Evolutionary conservation across 441 rosid species (phyloP).

Genomic region (Croton setiger): DNA sequence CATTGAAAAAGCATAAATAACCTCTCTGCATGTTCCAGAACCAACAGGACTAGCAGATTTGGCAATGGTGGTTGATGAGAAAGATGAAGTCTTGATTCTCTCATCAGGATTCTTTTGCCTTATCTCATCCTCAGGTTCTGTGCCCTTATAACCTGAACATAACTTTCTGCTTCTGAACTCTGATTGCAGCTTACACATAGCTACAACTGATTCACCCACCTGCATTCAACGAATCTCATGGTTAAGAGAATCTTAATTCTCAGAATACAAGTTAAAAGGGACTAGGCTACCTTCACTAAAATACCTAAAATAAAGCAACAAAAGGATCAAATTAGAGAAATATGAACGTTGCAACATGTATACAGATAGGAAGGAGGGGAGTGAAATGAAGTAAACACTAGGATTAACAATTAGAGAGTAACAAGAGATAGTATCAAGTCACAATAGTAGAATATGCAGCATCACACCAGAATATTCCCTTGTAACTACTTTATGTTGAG

Average conservation of each 20-base stretch:
- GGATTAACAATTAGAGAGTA: too few species aligned
- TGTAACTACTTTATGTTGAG: too few species aligned
- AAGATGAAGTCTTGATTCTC: conserved; percentile 34
- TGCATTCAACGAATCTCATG: conserved; percentile 25
- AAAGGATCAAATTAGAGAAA: neutral
- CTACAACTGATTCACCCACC: conserved; percentile 48
- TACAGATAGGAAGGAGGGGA: too few species aligned
- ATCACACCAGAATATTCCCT: too few species aligned
- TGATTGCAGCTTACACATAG: conserved; percentile 30
- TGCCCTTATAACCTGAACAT: conserved; percentile 12
- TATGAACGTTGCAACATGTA: too few species aligned
- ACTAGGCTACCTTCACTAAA: neutral
- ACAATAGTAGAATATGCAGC: too few species aligned
- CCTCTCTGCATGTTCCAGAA: conserved; percentile 32
- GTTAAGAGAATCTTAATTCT: conserved; percentile 12
- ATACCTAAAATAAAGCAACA: neutral
- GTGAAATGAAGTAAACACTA: too few species aligned
- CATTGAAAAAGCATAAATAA: neutral
- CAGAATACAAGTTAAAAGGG: neutral
- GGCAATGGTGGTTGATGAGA: conserved; percentile 25
- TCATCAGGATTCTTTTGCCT: conserved; percentile 21
- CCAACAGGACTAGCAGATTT: conserved; percentile 20
- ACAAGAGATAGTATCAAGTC: too few species aligned
- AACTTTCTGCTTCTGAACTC: conserved; percentile 29
- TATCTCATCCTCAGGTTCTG: conserved; percentile 24